Evolutionary conservation across 495 filamentous ascomycete genomes (phyloP).

Genomic region (Halenospora varia): DNA sequence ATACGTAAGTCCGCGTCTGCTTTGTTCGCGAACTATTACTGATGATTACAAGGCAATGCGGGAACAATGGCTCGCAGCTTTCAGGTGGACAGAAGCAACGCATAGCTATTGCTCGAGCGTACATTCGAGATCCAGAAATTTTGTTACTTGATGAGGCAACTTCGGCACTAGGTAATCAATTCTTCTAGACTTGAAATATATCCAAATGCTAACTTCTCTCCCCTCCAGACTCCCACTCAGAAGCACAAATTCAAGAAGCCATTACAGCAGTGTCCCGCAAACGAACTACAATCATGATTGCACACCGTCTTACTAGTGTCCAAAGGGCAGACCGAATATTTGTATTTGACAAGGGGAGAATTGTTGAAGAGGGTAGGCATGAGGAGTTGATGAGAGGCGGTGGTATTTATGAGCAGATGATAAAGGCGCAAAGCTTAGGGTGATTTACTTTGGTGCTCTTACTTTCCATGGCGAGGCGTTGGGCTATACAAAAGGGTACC

Average conservation of each 20-base stretch:
- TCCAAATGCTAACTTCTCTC: not conserved
- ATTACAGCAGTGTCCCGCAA: conserved; percentile 53
- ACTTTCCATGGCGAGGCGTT: too few relatives aligned
- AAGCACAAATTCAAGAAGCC: conserved; percentile 48
- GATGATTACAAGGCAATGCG: conserved; percentile 27
- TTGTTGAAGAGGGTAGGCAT: conserved; percentile 67
- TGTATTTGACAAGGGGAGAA: conserved; percentile 62
- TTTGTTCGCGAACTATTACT: not conserved
- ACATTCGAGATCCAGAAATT: conserved; percentile 64
- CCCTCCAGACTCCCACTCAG: conserved; percentile 37
- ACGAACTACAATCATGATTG: conserved; percentile 78
- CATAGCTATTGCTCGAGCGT: conserved; percentile 57
- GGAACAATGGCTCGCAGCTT: conserved; percentile 52
- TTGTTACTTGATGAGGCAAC: conserved; percentile 79
- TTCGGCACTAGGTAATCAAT: conserved; percentile 45
- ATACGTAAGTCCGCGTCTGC: conserved; percentile 41
- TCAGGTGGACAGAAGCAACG: conserved; percentile 64
- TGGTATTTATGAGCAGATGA: conserved; percentile 44
- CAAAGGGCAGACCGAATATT: conserved; percentile 72
- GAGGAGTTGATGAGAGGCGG: conserved; percentile 50
- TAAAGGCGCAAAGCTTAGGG: conserved; percentile 27
- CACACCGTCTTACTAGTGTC: conserved; percentile 76
- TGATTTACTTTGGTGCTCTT: not conserved
- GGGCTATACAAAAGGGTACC: too few relatives aligned
- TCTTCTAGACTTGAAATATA: conserved; percentile 15